Base-by-base conservation (phyloP, 441 rosid species). In the Erodium texanum region DNA sequence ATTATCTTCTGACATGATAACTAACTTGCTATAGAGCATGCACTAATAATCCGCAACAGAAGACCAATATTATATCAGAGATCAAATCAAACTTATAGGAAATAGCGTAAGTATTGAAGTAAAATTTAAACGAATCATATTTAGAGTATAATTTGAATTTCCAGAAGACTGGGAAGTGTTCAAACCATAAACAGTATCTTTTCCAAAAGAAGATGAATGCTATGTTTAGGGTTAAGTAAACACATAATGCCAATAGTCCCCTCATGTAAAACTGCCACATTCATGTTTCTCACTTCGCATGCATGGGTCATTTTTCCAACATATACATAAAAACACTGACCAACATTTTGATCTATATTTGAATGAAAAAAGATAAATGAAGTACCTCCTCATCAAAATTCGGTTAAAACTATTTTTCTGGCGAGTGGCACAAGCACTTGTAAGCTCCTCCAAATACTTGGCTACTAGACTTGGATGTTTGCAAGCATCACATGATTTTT, bases 401-500 rank as follows among this genome's bases (percentile, higher is more conserved):
- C 67, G 83, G 72, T 89, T 77, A 76, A 83, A 82, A 43, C 78
- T 77, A 75, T 73, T 83, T 87, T 89, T 86, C 68, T 80, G 92
- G 65, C 68, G 80, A 56, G 78, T 32, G 34, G 78, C 52, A 61
- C 76, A 81, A 64, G 86, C 72, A 50, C 73, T 68, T 74, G 56
- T 74, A 52, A 94, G 88, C 77, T 85, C 92, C 79, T 84, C 90
- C 83, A 94, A 80, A 77, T 76, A 70, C 75, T 76, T 84, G 70
- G 85, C 70, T 48, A 91, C 84, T 69, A 82, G 80, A 67, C 79
- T 82, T 70, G 97, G 96, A 78, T 86, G 78, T 83, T 86, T 86
- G 86, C 97, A 94, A 69, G 87, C 91, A 82, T 91, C 99, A 74
- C 97, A 91, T 43, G 90, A 78, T 68, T 82, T 84, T 70, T 85